Base-by-base conservation (phyloP, 805 yeast species). In the Candida takata region DNA sequence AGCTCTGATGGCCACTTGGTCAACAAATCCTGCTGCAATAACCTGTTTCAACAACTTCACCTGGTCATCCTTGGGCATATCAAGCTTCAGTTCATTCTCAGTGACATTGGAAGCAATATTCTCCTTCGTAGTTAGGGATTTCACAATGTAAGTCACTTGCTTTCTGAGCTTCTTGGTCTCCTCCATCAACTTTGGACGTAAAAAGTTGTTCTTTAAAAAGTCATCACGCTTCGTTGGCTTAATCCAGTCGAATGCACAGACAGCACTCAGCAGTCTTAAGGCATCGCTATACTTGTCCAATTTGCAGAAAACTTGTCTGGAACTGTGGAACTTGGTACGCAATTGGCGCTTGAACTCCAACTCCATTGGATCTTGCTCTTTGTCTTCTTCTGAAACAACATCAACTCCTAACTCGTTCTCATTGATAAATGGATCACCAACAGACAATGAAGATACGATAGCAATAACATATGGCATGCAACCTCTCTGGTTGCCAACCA, bases 381-480 rank as follows among this genome's bases (percentile, higher is more conserved):
- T 45, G 15, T 42, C 46, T 4, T 60, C 60, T 30, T 54, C 43
- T 31, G 46, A 37, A 33, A 21, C 19, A 27, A 24, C 25, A 11
- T 24, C 24, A 28, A 47, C 54, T 1, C 92, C 90, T 9, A 84
- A 55, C 51, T 84, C 96, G 43, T 72, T 73, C 53, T 83, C 95
- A 27, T 68, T 69, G 24, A 84, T 59, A 48, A 86, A 87, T 12
- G 95, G 95, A 51, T 88, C 95, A 5, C 97, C 97, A 29, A 92
- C 97, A 0, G 97, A 80, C 23, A 92, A 62, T 0, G 87, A 95
- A 23, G 97, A 82, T 1, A 92, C 97, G 36, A 92, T 70, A 0
- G 97, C 92, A 31, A 92, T 76, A n/a, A 92, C 70, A 52, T 84
- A 90, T 0, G 94, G 86, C 38, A 92, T 62, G 58, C 97, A 88